These are phyloP conservation scores for Blastobotrys illinoisensis DNA, from an alignment of 1,139 yeast genomes.

Conservation along the genomic window DNA sequence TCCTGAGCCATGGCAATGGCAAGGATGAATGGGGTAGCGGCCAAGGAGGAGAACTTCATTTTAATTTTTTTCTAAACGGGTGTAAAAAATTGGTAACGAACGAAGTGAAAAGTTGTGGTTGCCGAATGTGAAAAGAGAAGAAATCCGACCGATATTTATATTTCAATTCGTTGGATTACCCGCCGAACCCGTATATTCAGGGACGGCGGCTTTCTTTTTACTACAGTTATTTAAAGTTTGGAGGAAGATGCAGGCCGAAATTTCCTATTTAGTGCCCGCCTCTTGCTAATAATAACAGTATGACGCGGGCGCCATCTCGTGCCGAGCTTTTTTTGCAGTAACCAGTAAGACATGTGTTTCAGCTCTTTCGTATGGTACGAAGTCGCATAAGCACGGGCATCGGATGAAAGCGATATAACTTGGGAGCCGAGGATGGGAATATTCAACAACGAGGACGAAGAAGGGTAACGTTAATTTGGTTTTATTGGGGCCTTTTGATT, in stretches of 20 bases:
- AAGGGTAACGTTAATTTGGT: not conserved
- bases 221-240: not conserved
- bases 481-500: not conserved
- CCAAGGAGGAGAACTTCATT: slow-evolving; percentile 2
- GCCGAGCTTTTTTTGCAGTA: not conserved
- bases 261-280: not conserved
- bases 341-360: not conserved
- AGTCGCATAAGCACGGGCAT: not conserved
- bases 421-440: not conserved
- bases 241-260: not conserved
- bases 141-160: not conserved
- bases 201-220: not conserved
- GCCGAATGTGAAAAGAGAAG: not conserved
- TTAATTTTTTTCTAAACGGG: not conserved
- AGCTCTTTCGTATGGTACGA: not conserved
- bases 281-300: not conserved
- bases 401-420: not conserved
- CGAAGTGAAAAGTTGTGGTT: not conserved
- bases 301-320: not conserved
- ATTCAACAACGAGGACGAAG: not conserved
- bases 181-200: not conserved
- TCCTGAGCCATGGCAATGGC: slow-evolving; percentile 5
- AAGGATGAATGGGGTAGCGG: not conserved
- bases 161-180: not conserved
- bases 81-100: not conserved